Evolutionary conservation across 768 basidiomycete genomes (phyloP).

Genomic region (Mycena rebaudengoi): DNA sequence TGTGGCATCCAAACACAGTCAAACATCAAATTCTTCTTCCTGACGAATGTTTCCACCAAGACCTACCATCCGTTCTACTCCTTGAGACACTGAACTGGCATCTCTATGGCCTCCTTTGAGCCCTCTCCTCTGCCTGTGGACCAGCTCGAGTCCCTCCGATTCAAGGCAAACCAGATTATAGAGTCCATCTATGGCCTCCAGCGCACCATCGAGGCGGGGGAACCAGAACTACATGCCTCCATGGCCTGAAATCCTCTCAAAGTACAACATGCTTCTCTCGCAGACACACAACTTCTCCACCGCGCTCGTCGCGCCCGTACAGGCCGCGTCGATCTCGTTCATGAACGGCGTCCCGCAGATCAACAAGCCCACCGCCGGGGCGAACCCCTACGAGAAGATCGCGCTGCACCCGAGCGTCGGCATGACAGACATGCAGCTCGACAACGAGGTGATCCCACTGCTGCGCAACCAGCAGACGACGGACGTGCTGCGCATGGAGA

Average conservation of each 20-base stretch:
- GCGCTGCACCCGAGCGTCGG: slow-evolving; percentile 68
- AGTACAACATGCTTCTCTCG: slow-evolving; percentile 85
- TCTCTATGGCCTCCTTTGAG: slow-evolving; percentile 5
- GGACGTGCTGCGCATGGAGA: slow-evolving; percentile 77
- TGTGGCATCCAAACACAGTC: too few species aligned
- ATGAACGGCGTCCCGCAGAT: slow-evolving; percentile 15
- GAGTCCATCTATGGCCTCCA: slow-evolving; percentile 77
- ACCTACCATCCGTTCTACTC: too few species aligned
- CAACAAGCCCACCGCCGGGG: slow-evolving; percentile 9
- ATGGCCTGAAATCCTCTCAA: slow-evolving; percentile 88
- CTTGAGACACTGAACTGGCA: too few species aligned
- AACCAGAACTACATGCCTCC: slow-evolving; percentile 71
- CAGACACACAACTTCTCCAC: slow-evolving; percentile 83
- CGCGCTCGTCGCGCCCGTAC: slow-evolving; percentile 57
- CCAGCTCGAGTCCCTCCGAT: slow-evolving; percentile 79
- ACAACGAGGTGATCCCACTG: slow-evolving; percentile 76
- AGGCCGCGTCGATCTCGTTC: slow-evolving; percentile 25
- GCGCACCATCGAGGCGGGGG: slow-evolving; percentile 66
- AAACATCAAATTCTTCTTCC: too few species aligned
- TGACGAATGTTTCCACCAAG: too few species aligned
- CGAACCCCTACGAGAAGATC: slow-evolving; percentile 69
- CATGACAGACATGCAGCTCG: slow-evolving; percentile 73
- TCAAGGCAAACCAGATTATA: slow-evolving; percentile 81
- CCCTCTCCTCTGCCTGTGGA: slow-evolving; percentile 60
- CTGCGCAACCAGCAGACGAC: slow-evolving; percentile 83